Conservation (phyloP, 2,329 filamentous ascomycete genomes). For the Fusarium foetens region DNA sequence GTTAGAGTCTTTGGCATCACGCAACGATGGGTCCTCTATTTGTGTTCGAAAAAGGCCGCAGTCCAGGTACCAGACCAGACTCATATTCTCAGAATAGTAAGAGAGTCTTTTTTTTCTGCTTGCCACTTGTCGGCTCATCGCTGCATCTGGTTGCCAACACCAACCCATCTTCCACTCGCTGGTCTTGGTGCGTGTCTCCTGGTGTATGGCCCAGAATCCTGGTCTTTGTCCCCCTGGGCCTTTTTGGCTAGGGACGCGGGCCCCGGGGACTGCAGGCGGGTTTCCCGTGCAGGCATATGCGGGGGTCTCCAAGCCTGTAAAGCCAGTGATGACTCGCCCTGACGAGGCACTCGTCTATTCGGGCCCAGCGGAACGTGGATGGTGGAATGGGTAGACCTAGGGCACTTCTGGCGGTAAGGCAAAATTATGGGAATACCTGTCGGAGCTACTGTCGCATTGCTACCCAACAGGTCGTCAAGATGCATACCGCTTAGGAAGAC, state of each 20-base stretch:
- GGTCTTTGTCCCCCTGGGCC: conserved; percentile 26
- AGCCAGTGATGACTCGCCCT: conserved; percentile 39
- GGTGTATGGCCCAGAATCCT: conserved; percentile 44
- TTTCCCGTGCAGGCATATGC: conserved; percentile 43
- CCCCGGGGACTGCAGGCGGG: conserved; percentile 41
- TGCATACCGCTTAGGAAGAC: conserved; percentile 31
- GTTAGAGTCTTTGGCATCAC: conserved; percentile 7
- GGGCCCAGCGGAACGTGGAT: conserved; percentile 32
- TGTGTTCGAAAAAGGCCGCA: conserved; percentile 4
- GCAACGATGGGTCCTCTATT: conserved; percentile 25
- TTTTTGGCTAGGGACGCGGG: conserved; percentile 37
- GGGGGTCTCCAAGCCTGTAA: conserved; percentile 36
- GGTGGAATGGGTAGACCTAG: conserved; percentile 30
- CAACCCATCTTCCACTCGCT: conserved; percentile 24
- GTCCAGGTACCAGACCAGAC: neutral
- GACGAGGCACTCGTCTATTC: conserved; percentile 28
- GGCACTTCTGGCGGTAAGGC: conserved; percentile 31
- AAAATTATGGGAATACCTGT: conserved; percentile 35
- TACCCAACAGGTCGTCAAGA: conserved; percentile 40
- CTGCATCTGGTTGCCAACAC: conserved; percentile 43
- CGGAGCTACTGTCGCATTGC: conserved; percentile 45
- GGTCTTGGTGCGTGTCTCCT: conserved; percentile 44
- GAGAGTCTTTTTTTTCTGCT: conserved; percentile 24
- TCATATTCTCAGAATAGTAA: neutral
- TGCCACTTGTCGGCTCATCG: conserved; percentile 47